A percentile compares a stretch with the other conserved stretches of the same genome.
These are phyloP conservation scores for Paecilomyces sp. DNA, from an alignment of 2,329 filamentous ascomycete genomes.

Conservation along the genomic window DNA sequence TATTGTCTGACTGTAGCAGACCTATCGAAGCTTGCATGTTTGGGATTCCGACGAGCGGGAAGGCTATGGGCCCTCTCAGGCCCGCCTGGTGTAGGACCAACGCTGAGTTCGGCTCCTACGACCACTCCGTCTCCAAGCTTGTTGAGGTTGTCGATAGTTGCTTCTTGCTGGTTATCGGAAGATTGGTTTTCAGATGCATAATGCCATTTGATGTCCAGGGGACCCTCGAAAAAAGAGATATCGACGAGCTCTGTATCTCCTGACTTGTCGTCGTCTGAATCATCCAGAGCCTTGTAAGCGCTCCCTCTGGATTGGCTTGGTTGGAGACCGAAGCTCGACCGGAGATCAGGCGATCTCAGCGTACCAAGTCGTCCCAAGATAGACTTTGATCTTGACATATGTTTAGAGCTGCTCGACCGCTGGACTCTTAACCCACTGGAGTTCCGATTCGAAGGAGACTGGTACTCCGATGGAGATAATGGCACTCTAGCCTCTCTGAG, in stretches of 20 bases:
- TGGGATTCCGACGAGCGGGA: neutral
- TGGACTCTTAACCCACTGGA: neutral
- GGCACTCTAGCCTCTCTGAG: neutral
- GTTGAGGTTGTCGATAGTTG: neutral
- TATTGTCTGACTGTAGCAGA: slow-evolving; percentile 20
- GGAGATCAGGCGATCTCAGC: slow-evolving; percentile 1
- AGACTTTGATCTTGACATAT: slow-evolving; percentile 3
- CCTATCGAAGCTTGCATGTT: neutral
- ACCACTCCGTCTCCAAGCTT: neutral
- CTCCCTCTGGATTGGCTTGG: slow-evolving; percentile 1
- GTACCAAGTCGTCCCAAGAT: slow-evolving; percentile 2
- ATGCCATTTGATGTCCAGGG: slow-evolving; percentile 1
- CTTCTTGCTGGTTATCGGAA: neutral
- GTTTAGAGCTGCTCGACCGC: neutral
- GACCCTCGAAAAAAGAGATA: slow-evolving; percentile 14
- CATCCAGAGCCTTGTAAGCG: slow-evolving; percentile 5
- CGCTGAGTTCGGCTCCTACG: neutral
- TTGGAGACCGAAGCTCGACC: neutral
- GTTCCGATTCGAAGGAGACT: neutral
- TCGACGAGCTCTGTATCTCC: slow-evolving; percentile 7
- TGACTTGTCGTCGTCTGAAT: slow-evolving; percentile 6
- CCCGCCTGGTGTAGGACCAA: neutral
- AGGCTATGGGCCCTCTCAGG: neutral
- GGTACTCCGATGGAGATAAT: neutral
- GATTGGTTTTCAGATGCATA: neutral